Base-by-base conservation (phyloP, 1,139 yeast genomes). In the Suhomyces bokatorum region DNA sequence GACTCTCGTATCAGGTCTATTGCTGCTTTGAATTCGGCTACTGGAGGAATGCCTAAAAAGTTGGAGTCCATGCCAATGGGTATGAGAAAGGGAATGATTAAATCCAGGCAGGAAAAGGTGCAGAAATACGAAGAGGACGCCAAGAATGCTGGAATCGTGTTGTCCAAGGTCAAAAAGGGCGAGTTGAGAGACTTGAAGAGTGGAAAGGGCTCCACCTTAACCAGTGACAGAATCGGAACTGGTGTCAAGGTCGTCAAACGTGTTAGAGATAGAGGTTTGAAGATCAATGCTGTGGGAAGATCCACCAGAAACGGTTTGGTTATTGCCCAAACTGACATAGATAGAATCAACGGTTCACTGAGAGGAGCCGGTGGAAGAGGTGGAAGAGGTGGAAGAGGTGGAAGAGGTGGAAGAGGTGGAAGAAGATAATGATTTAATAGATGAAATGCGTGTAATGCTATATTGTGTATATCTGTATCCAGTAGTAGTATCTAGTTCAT, bases 11-110 rank as follows among this genome's bases (percentile, higher is more conserved):
- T 91, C 44, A 70, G 82, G 28, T 67, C 72, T 22, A 59, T 84
- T 8, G 75, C 91, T 0, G 73, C 78, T 1, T 53, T 59, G 0
- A 83, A 83, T 58, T 78, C 83, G 0, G 57, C 66, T 15, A 62
- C 66, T 52, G 48, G 68, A 43, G 68, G 78, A 39, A 47, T 62
- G 48, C 69, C 75, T 35, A 60, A 67, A 44, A 80, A 69, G 45
- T 66, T 85, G 29, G 95, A 87, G 55, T 86, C 81, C 41, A 86
- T 88, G 80, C 96, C 99, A 12, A 90, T 93, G 91, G 64, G 78
- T 17, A 82, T 89, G 74, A 77, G 97, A 47, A 87, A 86, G 59
- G 96, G 96, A 2, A 85, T 91, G 85, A 71, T 87, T 32, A 67
- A 73, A 40, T 77, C 83, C 42, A 77, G 84, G 43, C 65, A 75